Base-by-base conservation (phyloP, 441 rosid species). In the Adansonia rubrostipa region DNA sequence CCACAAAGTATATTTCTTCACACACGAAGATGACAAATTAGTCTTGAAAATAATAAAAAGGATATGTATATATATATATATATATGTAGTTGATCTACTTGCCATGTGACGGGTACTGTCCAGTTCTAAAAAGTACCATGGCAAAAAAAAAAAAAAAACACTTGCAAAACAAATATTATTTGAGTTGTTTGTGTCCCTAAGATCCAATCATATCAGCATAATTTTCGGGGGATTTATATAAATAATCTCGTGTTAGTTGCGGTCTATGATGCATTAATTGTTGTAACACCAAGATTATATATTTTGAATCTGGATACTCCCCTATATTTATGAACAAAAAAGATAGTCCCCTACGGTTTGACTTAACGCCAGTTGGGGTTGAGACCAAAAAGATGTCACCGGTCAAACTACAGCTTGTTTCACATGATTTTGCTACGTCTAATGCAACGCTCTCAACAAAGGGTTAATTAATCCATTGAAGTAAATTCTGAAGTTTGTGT, bases 21-120 rank as follows among this genome's bases (percentile, higher is more conserved):
- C 47, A 8, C 19, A 69, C 8, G 48, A 36, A 36, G 3, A 36
- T 36, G 40, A 36, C 40, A 60, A 47, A 45, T 19, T 68, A 24
- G 33, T 45, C 33, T 68, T 68, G 36, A 47, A 45, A 57, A 57
- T 19, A 20, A 11, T 47, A 9, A 68, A 10, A 61, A 24, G n/a
- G 0, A 24, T 24, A 24, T 24, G 28, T 1, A 24, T n/a, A 28
- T 36, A 48, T 58, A 14, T 53, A 14, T 7, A 50, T n/a, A 53
- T 6, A 3, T 0, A 8, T 8, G 3, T 9, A 28, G 22, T n/a
- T 44, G 15, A 3, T 15, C 65, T 78, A 82, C 81, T 78, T 64
- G 83, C 79, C 86, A 84, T 83, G 82, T 80, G 85, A 81, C 19
- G 11, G 2, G 50, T 75, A 57, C 40, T 57, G 76, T 50, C 17